These are phyloP conservation scores for Lomentospora prolificans DNA, from an alignment of 2,329 filamentous ascomycete species.

Conservation along the genomic window DNA sequence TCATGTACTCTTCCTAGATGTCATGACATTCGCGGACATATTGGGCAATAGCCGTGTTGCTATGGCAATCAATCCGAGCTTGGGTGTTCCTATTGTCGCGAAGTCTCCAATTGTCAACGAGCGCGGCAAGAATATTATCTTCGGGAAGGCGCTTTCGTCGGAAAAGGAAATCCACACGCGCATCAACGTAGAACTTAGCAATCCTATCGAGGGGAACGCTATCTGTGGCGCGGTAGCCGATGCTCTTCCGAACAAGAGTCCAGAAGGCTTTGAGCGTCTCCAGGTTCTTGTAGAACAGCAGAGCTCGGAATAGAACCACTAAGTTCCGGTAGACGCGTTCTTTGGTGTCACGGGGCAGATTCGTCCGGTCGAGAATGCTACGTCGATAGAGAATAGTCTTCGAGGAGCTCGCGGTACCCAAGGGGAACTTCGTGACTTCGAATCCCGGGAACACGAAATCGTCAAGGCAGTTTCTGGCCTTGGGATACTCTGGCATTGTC, in stretches of 20 bases:
- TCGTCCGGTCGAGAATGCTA: background rate
- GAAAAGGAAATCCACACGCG: background rate
- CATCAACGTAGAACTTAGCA: background rate
- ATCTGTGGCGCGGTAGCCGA: background rate
- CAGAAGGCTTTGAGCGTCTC: background rate
- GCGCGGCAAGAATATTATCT: background rate
- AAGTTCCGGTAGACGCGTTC: conserved; percentile 1
- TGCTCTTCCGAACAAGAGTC: background rate
- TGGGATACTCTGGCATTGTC: background rate
- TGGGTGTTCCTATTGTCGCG: background rate
- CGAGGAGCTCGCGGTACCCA: background rate
- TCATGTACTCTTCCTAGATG: background rate
- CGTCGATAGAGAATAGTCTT: background rate
- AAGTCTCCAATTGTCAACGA: conserved; percentile 3
- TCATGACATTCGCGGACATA: background rate
- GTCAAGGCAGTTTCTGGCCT: background rate
- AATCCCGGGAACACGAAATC: conserved; percentile 3
- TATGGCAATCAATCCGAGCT: too few species aligned
- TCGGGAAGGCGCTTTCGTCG: background rate
- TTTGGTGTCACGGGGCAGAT: background rate
- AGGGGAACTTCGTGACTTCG: background rate
- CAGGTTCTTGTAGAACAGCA: background rate
- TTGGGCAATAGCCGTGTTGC: background rate
- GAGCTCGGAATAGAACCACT: background rate
- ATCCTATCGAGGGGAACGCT: background rate